Evolutionary conservation across 2,329 filamentous ascomycete species (phyloP).

Genomic region (Fusarium sp.): DNA sequence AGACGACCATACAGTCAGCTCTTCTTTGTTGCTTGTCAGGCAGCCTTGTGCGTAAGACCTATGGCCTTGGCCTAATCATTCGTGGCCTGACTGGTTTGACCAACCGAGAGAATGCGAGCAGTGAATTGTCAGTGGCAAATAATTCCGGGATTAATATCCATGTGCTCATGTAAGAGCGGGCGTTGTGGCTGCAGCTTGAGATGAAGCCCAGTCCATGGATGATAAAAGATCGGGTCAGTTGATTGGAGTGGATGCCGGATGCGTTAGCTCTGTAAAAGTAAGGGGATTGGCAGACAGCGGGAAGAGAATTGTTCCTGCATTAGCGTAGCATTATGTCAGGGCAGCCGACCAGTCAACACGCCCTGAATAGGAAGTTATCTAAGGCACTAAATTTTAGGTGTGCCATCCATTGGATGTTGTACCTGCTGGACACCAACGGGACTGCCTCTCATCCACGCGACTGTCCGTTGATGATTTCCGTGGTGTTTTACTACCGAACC

Average conservation of each 20-base stretch:
- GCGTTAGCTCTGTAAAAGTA: constrained; percentile 12
- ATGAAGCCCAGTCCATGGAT: constrained; percentile 14
- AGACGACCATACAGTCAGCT: not conserved
- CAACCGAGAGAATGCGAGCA: not conserved
- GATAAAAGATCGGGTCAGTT: constrained; percentile 10
- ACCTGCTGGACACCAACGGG: constrained; percentile 1
- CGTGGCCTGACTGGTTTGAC: not conserved
- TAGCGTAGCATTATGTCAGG: constrained; percentile 44
- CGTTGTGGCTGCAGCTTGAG: constrained; percentile 5
- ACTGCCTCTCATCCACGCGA: constrained; percentile 26
- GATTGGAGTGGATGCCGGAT: constrained; percentile 16
- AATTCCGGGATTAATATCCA: constrained; percentile 7
- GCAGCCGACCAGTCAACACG: constrained; percentile 23
- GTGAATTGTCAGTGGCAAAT: constrained; percentile 6
- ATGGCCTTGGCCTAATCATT: constrained; percentile 11
- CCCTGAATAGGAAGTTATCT: constrained; percentile 28
- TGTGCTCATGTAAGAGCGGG: constrained; percentile 15
- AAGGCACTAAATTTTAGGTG: constrained; percentile 9
- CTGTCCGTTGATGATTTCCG: constrained; percentile 16
- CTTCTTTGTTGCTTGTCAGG: not conserved
- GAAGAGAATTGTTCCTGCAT: constrained; percentile 49
- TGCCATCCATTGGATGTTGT: constrained; percentile 17
- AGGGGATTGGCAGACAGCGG: constrained; percentile 36
- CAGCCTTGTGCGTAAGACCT: not conserved
- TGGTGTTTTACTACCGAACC: constrained; percentile 8